A percentile compares a stretch with the other conserved stretches of the same genome.
phyloP scores from a whole-genome alignment of 305 asterid species.

The Rubia balearica region DNA sequence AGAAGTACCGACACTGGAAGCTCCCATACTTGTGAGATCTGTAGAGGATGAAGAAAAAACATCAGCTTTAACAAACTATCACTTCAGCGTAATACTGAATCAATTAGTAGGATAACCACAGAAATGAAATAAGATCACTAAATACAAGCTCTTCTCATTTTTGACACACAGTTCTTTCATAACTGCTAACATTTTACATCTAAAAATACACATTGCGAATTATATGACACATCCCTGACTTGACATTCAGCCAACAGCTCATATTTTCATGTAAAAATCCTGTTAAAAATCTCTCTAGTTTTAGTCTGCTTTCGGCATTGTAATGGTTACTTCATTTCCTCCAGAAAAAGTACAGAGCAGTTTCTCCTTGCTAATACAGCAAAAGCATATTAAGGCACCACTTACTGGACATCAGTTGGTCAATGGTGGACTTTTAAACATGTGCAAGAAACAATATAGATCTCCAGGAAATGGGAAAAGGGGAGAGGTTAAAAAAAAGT shows the following conservation, averaged over 20 bases:
- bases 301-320: background rate
- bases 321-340: background rate
- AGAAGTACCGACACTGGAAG: constrained; percentile 69
- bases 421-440: background rate
- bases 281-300: background rate
- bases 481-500: background rate
- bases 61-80: constrained; percentile 14
- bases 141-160: background rate
- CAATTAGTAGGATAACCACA: background rate
- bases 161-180: background rate
- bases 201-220: background rate
- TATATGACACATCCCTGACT: background rate
- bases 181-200: background rate
- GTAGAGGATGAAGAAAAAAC: constrained; percentile 23
- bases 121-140: background rate
- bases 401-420: background rate
- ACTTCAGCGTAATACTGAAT: background rate
- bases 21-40: constrained; percentile 71
- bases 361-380: background rate
- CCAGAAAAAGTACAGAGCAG: background rate
- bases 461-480: background rate
- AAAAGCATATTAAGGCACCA: background rate
- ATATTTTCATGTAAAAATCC: background rate
- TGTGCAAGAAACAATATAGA: background rate
- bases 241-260: background rate